A percentile compares a stretch with the other conserved stretches of the same genome.
These are phyloP conservation scores for Gloeostereum incarnatum DNA, from an alignment of 768 basidiomycete species.

Conservation along the genomic window DNA sequence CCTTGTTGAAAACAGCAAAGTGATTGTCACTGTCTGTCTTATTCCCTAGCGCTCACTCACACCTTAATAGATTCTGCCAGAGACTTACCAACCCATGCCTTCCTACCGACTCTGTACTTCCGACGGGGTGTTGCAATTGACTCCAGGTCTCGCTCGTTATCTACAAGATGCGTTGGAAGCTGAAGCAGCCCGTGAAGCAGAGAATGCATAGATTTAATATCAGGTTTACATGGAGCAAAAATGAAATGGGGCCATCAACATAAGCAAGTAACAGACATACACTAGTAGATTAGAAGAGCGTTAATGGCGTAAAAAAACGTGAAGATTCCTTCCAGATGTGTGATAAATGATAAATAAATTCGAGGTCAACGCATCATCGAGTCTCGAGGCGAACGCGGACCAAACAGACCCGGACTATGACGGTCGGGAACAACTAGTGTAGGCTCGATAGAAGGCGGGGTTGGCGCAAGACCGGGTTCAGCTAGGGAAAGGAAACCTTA, in stretches of 20 bases:
- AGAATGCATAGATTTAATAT: neutral
- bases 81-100: constrained; percentile 81
- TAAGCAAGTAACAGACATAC: no score
- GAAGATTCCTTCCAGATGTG: neutral
- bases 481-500: constrained; percentile 32
- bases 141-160: constrained; percentile 50
- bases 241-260: neutral
- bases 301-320: neutral
- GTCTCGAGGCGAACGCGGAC: constrained; percentile 58
- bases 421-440: constrained; percentile 51
- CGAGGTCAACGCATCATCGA: constrained; percentile 8
- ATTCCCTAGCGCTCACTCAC: neutral
- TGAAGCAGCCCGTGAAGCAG: neutral
- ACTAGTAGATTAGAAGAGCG: neutral
- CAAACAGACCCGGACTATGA: constrained; percentile 63
- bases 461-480: constrained; percentile 44
- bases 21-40: constrained; percentile 14
- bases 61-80: constrained; percentile 44
- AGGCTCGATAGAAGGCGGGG: constrained; percentile 51
- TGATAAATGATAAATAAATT: neutral
- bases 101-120: constrained; percentile 73
- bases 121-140: constrained; percentile 62
- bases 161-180: constrained; percentile 16
- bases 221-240: neutral
- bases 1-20: constrained; percentile 60